phyloP scores from a whole-genome alignment of 257 asterid genomes.

The Solanum gandarillasii region DNA sequence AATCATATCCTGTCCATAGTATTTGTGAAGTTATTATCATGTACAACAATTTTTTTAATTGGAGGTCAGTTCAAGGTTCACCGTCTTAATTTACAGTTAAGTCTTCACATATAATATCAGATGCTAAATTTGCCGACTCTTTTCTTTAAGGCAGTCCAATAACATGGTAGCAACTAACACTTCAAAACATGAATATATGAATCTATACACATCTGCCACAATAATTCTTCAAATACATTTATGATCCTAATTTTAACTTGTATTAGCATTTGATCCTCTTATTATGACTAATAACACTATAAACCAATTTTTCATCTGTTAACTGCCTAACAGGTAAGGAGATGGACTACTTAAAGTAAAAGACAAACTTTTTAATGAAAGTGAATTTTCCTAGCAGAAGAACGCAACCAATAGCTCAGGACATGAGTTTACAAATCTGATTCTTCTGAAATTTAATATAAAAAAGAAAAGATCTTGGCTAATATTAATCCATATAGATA shows the following conservation, averaged over 20 bases:
- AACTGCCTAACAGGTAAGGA: too few relatives aligned
- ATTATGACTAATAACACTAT: background rate
- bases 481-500: too few relatives aligned
- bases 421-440: too few relatives aligned
- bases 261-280: background rate
- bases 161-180: background rate
- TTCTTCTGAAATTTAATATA: too few relatives aligned
- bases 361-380: too few relatives aligned
- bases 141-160: background rate
- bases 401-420: too few relatives aligned
- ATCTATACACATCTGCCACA: background rate
- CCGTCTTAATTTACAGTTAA: background rate
- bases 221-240: background rate
- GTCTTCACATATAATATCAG: background rate
- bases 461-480: too few relatives aligned
- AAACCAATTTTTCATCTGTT: too few relatives aligned
- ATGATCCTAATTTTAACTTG: background rate
- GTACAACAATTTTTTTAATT: background rate
- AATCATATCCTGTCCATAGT: conserved; percentile 43
- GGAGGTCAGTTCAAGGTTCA: conserved; percentile 3
- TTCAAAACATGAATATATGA: background rate
- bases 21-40: background rate
- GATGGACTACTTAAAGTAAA: too few relatives aligned
- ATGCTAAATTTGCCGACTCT: background rate
- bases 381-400: too few relatives aligned